Evolutionary conservation across 257 asterid species (phyloP), one percentile per base, ranked within the genome.

Genomic region (Lavandula angustifolia): DNA sequence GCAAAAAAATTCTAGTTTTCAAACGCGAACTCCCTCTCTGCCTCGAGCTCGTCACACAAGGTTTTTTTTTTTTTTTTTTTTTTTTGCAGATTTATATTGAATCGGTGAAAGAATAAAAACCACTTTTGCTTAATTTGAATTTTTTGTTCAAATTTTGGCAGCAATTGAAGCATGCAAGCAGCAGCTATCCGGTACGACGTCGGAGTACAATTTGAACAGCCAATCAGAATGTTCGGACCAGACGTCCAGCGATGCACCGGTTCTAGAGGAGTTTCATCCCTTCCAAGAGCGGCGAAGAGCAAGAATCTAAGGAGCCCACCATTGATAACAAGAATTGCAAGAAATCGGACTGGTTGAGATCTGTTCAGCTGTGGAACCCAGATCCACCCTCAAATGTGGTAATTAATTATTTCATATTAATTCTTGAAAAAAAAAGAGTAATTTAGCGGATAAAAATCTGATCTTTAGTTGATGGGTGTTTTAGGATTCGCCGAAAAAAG

Each of bases 21-120:
- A 80, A 83, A 66, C 95, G 99, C 49, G 99, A 94, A 70, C 91
- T 94, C 44, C 99, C 99, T 33, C 96, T 94, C 37, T 85, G 96
- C 69, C 85, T 90, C 12, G 87, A 94, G 62, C 97, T 94, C 60
- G 94, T 94, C 29, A 83, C 86, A 38, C 97, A 87, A 83, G 97
- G 99, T 92, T n/a, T n/a, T n/a, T n/a, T n/a, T n/a, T n/a, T n/a
- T n/a, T n/a, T n/a, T n/a, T n/a, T n/a, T n/a, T n/a, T n/a, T n/a
- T n/a, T n/a, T n/a, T n/a, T n/a, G n/a, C n/a, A n/a, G n/a, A n/a
- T n/a, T n/a, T n/a, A n/a, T n/a, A n/a, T n/a, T n/a, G n/a, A n/a
- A n/a, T n/a, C n/a, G 5, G 29, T 22, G 27, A 22, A 22, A n/a
- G n/a, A n/a, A n/a, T n/a, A n/a, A n/a, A 54, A 17, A 1, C 44